Conservation (phyloP, 495 filamentous ascomycete genomes). For the Cudoniella acicularis region DNA sequence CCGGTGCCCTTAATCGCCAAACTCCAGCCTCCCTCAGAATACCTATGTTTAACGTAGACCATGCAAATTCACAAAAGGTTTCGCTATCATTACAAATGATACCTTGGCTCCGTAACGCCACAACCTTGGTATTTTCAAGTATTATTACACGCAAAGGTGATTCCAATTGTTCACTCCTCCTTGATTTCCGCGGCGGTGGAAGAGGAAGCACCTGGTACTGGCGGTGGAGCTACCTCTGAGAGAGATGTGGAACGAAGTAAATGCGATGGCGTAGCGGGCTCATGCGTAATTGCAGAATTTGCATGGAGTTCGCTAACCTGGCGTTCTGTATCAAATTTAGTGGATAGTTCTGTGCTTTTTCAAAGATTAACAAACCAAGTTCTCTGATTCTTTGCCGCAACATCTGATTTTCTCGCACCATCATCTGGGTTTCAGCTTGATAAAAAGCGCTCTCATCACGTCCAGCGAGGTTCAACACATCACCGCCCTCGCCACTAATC, state of each 20-base stretch:
- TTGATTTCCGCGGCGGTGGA: slow-evolving; percentile 1
- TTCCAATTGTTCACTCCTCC: not conserved
- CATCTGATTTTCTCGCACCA: slow-evolving; percentile 92
- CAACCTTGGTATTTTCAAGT: not conserved
- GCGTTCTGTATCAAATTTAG: slow-evolving; percentile 27
- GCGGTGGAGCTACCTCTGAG: slow-evolving; percentile 19
- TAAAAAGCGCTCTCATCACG: slow-evolving; percentile 85
- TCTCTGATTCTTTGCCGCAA: slow-evolving; percentile 80
- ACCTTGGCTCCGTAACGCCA: not conserved
- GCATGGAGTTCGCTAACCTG: slow-evolving; percentile 36
- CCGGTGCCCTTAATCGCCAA: too few species aligned
- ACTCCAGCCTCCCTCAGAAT: too few species aligned
- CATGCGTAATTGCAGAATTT: slow-evolving; percentile 32
- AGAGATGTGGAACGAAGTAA: slow-evolving; percentile 31
- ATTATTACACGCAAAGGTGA: not conserved
- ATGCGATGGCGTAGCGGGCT: slow-evolving; percentile 36
- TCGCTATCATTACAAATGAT: too few species aligned
- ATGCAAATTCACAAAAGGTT: too few species aligned
- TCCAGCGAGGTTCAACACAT: slow-evolving; percentile 40
- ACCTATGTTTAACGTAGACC: too few species aligned
- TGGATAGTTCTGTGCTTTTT: not conserved
- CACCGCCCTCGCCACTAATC: slow-evolving; percentile 45
- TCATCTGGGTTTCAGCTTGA: slow-evolving; percentile 84
- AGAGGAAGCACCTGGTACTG: not conserved
- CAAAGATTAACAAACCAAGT: slow-evolving; percentile 51